phyloP scores from a whole-genome alignment of 2,329 filamentous ascomycete genomes.

The Zymoseptoria pseudotritici region DNA sequence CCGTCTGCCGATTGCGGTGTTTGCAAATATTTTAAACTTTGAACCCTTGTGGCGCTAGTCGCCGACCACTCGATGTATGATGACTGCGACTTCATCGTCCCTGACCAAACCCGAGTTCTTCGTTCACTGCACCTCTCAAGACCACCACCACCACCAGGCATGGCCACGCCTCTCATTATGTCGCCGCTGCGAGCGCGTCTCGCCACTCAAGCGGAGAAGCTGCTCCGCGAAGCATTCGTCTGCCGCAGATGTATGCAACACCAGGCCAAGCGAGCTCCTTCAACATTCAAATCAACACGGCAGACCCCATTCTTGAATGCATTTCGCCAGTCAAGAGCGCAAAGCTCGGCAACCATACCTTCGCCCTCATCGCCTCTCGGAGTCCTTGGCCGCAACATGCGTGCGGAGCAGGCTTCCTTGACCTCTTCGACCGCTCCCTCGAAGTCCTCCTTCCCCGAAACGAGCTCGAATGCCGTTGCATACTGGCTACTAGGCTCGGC shows the following conservation, averaged over 20 bases:
- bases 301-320: slow-evolving; percentile 30
- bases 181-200: slow-evolving; percentile 19
- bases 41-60: not conserved
- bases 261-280: slow-evolving; percentile 10
- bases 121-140: not conserved
- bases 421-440: slow-evolving; percentile 1
- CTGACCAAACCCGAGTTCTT: no score
- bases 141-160: slow-evolving; percentile 1
- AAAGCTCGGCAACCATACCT: slow-evolving; percentile 15
- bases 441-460: slow-evolving; percentile 21
- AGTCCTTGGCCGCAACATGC: slow-evolving; percentile 26
- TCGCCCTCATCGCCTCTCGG: slow-evolving; percentile 25
- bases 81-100: not conserved
- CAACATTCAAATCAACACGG: slow-evolving; percentile 20
- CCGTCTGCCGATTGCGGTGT: not conserved
- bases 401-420: slow-evolving; percentile 4
- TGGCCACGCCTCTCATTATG: slow-evolving; percentile 15
- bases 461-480: slow-evolving; percentile 66
- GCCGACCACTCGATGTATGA: not conserved
- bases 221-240: slow-evolving; percentile 21
- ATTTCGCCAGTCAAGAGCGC: slow-evolving; percentile 22
- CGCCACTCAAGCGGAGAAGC: slow-evolving; percentile 11
- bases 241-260: slow-evolving; percentile 29
- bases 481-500: slow-evolving; percentile 92
- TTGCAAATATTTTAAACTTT: not conserved